phyloP scores from a whole-genome alignment of 2,329 filamentous ascomycete genomes.

The Graphilbum sp. region DNA sequence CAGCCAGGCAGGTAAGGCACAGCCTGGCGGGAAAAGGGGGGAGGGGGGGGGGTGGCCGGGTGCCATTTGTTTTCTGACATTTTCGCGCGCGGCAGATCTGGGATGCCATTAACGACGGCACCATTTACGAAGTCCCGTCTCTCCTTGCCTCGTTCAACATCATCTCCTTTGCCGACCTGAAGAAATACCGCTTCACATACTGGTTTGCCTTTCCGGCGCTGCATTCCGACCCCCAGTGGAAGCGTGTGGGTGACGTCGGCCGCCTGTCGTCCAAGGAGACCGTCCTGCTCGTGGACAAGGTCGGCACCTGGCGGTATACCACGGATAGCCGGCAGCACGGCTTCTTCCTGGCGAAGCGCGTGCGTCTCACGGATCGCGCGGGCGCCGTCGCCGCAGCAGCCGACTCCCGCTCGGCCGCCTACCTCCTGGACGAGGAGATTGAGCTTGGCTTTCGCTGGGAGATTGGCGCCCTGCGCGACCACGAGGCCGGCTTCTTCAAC shows the following conservation, averaged over 20 bases:
- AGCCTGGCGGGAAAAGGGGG: too few relatives aligned
- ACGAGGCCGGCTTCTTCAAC: constrained; percentile 78
- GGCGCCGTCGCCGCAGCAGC: constrained; percentile 16
- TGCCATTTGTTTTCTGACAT: neutral
- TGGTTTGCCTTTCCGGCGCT: constrained; percentile 94
- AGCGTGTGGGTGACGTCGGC: constrained; percentile 35
- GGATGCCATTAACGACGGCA: constrained; percentile 94
- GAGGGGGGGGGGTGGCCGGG: too few relatives aligned
- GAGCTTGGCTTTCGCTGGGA: constrained; percentile 57
- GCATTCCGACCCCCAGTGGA: constrained; percentile 78
- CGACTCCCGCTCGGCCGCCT: constrained; percentile 13
- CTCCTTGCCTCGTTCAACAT: constrained; percentile 78
- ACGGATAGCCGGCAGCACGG: constrained; percentile 75
- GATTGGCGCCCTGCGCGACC: constrained; percentile 58
- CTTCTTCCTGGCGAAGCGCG: constrained; percentile 86
- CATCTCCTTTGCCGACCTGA: constrained; percentile 86
- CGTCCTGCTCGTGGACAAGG: constrained; percentile 59
- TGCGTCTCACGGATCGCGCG: constrained; percentile 18
- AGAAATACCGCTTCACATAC: constrained; percentile 96
- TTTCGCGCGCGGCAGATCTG: constrained; percentile 48
- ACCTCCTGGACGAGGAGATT: constrained; percentile 32
- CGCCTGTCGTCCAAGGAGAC: constrained; percentile 54
- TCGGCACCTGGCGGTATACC: constrained; percentile 76
- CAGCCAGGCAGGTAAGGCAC: constrained; percentile 64
- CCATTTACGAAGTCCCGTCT: constrained; percentile 88